Percentiles rank a stretch among this genome's conserved stretches.
Evolutionary conservation across 2,329 filamentous ascomycete species (phyloP).

Genomic region (Ceratocystis eucalypticola): DNA sequence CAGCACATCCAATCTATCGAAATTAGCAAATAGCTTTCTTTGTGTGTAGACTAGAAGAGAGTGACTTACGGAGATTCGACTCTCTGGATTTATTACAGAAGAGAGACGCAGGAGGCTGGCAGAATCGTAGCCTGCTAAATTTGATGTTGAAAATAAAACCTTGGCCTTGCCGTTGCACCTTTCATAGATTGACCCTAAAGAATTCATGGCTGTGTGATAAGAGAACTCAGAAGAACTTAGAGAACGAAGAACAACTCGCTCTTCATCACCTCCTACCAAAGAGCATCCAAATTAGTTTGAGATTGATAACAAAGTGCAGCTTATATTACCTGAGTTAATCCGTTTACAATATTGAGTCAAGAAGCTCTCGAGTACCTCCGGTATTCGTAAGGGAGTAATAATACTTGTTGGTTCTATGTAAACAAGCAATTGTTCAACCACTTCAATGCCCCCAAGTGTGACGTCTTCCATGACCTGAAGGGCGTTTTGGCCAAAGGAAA

Average conservation of each 20-base stretch:
- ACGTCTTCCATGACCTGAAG: slow-evolving; percentile 69
- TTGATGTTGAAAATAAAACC: slow-evolving; percentile 21
- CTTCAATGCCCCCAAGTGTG: slow-evolving; percentile 51
- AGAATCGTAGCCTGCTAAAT: slow-evolving; percentile 32
- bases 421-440: slow-evolving; percentile 47
- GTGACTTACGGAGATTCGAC: slow-evolving; percentile 46
- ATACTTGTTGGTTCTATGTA: slow-evolving; percentile 43
- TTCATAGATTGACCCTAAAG: slow-evolving; percentile 27
- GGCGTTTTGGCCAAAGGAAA: slow-evolving; percentile 53
- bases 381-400: slow-evolving; percentile 37
- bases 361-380: slow-evolving; percentile 27
- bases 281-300: neutral
- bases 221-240: slow-evolving; percentile 61
- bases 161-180: slow-evolving; percentile 51
- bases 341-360: slow-evolving; percentile 14
- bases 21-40: neutral
- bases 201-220: slow-evolving; percentile 43
- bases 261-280: neutral
- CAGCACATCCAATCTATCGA: slow-evolving; percentile 59
- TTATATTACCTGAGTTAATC: slow-evolving; percentile 10
- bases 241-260: slow-evolving; percentile 40
- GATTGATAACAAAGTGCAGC: neutral
- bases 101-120: slow-evolving; percentile 55
- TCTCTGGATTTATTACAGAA: slow-evolving; percentile 60
- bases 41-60: neutral